A percentile compares a stretch with the other conserved stretches of the same genome.
Conservation (phyloP, 73 alveolate genomes). For the Paramecium octaurelia region DNA sequence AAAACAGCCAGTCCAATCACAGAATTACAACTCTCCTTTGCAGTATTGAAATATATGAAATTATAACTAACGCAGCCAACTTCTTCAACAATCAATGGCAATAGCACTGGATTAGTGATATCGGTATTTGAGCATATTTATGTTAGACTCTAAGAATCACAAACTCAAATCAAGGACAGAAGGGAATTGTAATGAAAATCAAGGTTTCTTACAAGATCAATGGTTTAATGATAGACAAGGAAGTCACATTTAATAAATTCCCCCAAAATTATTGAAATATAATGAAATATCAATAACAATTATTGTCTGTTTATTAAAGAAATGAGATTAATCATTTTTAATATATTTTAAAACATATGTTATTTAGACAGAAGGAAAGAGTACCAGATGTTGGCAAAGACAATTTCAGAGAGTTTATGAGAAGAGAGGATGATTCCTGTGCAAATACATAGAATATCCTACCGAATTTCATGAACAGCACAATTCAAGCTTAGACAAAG, state of each 20-base stretch:
- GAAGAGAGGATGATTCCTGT: conserved; percentile 40
- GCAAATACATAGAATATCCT: neutral
- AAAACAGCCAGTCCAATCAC: conserved; percentile 44
- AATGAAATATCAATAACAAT: neutral
- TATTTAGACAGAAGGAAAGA: conserved; percentile 24
- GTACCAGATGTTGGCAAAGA: conserved; percentile 32
- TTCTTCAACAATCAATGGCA: neutral
- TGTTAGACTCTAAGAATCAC: conserved; percentile 30
- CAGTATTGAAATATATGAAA: conserved; percentile 54
- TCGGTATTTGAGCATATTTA: neutral
- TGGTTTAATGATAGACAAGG: conserved; percentile 16
- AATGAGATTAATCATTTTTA: neutral
- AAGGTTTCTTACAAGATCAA: conserved; percentile 43
- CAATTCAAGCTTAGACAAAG: neutral
- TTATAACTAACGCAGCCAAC: conserved; percentile 27
- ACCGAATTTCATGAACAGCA: neutral
- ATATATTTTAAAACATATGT: neutral
- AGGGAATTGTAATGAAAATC: conserved; percentile 56
- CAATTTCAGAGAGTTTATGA: conserved; percentile 34
- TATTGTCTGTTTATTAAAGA: neutral
- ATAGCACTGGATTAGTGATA: neutral
- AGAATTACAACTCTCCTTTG: conserved; percentile 40
- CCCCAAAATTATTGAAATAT: conserved; percentile 28
- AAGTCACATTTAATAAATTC: neutral
- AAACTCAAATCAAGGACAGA: conserved; percentile 51